Evolutionary conservation across 2,329 filamentous ascomycete genomes (phyloP).

Genomic region (Xylariaceae sp.): DNA sequence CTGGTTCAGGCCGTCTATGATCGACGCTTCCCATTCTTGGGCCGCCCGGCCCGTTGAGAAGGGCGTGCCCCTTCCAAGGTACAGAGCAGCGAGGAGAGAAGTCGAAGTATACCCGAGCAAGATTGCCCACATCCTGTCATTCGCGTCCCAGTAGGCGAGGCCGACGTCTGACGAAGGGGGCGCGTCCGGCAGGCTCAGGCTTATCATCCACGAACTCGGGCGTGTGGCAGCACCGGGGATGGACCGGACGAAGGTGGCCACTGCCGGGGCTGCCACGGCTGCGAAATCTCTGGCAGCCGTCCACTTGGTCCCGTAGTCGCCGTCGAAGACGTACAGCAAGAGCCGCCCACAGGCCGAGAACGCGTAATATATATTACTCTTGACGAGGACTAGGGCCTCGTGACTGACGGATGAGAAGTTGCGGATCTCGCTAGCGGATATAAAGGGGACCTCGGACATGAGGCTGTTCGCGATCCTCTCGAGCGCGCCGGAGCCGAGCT

Average conservation of each 20-base stretch:
- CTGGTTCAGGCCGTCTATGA: conserved; percentile 81
- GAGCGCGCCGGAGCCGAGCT: conserved; percentile 15
- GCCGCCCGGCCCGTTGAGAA: conserved; percentile 52
- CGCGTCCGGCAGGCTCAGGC: conserved; percentile 37
- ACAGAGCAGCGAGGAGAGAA: conserved; percentile 66
- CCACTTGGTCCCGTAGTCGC: conserved; percentile 31
- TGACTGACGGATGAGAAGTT: conserved; percentile 73
- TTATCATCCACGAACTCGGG: conserved; percentile 52
- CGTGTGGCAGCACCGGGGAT: conserved; percentile 32
- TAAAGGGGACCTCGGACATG: conserved; percentile 41
- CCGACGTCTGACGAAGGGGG: conserved; percentile 41
- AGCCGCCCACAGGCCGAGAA: conserved; percentile 31
- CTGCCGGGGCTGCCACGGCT: conserved; percentile 9
- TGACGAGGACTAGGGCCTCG: conserved; percentile 56
- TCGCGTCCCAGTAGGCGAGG: conserved; percentile 59
- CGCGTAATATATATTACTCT: conserved; percentile 39
- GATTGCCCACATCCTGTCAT: conserved; percentile 64
- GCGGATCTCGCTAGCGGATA: conserved; percentile 56
- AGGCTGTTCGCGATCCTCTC: conserved; percentile 43
- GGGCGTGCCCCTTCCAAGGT: conserved; percentile 65
- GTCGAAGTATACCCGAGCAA: conserved; percentile 74
- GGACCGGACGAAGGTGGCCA: conserved; percentile 20
- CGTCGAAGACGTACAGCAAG: conserved; percentile 37
- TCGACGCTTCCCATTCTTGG: conserved; percentile 62
- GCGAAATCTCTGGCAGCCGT: conserved; percentile 14